phyloP scores from a whole-genome alignment of 495 filamentous ascomycete species.

The Friedmanniomyces simplex region DNA sequence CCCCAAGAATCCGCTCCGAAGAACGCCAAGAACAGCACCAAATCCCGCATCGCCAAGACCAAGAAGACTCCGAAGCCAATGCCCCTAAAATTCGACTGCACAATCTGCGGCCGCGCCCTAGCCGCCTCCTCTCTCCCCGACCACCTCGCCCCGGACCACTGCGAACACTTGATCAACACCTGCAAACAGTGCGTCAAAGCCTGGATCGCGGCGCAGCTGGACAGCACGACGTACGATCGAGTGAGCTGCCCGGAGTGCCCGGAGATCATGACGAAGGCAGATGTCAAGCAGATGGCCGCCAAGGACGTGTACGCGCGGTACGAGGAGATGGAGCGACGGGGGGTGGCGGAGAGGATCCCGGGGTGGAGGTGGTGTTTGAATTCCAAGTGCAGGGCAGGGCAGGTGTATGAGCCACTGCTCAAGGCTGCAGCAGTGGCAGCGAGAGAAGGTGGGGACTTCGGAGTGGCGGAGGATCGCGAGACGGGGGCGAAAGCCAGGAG shows the following conservation, averaged over 20 bases:
- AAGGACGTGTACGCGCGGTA: conserved; percentile 4
- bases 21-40: not conserved
- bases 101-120: conserved; percentile 9
- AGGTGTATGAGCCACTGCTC: conserved; percentile 5
- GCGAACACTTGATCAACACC: conserved; percentile 17
- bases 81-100: conserved; percentile 6
- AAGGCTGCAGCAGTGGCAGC: not conserved
- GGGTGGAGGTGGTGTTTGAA: conserved; percentile 15
- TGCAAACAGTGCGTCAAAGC: conserved; percentile 11
- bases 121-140: conserved; percentile 5
- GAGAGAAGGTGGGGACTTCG: not conserved
- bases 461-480: not conserved
- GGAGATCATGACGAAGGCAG: conserved; percentile 8
- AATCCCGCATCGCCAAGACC: conserved; percentile 3
- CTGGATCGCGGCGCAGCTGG: conserved; percentile 11
- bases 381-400: conserved; percentile 7
- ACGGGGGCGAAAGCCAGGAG: not conserved
- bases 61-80: not conserved
- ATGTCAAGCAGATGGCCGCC: conserved; percentile 1
- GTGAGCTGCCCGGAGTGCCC: conserved; percentile 14
- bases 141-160: conserved; percentile 5
- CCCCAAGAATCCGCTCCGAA: not conserved
- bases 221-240: conserved; percentile 9
- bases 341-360: conserved; percentile 5
- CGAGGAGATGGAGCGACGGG: conserved; percentile 3